These are phyloP conservation scores for Neurospora sp. DNA, from an alignment of 2,329 filamentous ascomycete genomes.

Conservation along the genomic window DNA sequence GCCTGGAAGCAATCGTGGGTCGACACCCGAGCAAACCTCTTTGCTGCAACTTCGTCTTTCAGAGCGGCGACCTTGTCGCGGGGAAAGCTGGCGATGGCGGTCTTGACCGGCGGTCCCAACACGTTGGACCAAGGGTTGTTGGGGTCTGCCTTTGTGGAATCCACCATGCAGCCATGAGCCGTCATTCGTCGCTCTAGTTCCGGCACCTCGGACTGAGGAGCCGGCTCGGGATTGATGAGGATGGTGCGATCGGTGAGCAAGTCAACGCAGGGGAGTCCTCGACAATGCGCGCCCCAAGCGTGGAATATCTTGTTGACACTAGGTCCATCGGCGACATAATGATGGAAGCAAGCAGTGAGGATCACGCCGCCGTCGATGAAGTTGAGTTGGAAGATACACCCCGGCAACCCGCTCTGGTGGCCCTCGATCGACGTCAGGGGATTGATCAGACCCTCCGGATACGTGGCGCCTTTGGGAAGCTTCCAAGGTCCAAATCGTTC, in stretches of 20 bases:
- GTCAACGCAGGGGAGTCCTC: background rate
- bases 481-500: background rate
- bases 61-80: constrained; percentile 1
- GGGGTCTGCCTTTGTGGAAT: constrained; percentile 1
- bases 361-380: background rate
- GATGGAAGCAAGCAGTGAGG: constrained; percentile 1
- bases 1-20: constrained; percentile 1
- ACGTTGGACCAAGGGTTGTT: constrained; percentile 1
- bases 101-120: constrained; percentile 1
- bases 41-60: constrained; percentile 1
- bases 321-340: constrained; percentile 1
- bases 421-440: background rate
- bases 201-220: background rate
- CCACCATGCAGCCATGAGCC: background rate
- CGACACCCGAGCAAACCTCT: background rate
- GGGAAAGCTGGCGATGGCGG: constrained; percentile 1
- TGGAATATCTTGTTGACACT: constrained; percentile 1
- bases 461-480: background rate
- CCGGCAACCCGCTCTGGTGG: background rate
- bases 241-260: background rate
- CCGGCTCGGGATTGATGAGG: background rate
- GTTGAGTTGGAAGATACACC: constrained; percentile 1
- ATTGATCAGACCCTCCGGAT: constrained; percentile 1
- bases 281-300: background rate
- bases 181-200: constrained; percentile 1